Percentiles rank a stretch among this genome's conserved stretches.
Evolutionary conservation across 2,329 filamentous ascomycete genomes (phyloP).

Genomic region (Verticillium isaacii): DNA sequence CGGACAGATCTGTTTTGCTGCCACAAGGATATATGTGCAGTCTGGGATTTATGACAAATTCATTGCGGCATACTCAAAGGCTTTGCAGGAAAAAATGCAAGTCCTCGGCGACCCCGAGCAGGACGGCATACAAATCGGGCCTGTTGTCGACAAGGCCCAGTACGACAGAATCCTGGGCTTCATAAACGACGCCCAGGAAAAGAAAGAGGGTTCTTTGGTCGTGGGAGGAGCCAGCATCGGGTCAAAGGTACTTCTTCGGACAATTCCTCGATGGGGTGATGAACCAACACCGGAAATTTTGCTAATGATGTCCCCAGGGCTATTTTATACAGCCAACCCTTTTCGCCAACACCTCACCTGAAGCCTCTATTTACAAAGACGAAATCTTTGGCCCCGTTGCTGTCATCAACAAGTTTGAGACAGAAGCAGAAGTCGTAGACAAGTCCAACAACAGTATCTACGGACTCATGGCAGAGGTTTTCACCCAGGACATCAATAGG

Average conservation of each 20-base stretch:
- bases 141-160: conserved; percentile 43
- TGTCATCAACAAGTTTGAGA: conserved; percentile 50
- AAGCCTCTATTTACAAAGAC: conserved; percentile 41
- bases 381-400: conserved; percentile 57
- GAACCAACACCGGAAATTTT: background rate
- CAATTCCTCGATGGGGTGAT: no score
- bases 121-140: conserved; percentile 53
- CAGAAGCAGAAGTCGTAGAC: conserved; percentile 48
- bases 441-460: conserved; percentile 50
- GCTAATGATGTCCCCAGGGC: conserved; percentile 22
- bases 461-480: conserved; percentile 42
- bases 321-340: conserved; percentile 41
- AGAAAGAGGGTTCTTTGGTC: conserved; percentile 27
- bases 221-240: conserved; percentile 33
- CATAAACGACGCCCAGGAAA: conserved; percentile 31
- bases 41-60: conserved; percentile 54
- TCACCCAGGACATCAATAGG: conserved; percentile 59
- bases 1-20: conserved; percentile 72
- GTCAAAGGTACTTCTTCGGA: no score
- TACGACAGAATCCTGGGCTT: conserved; percentile 39
- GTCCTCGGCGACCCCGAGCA: conserved; percentile 59
- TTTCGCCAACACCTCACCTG: conserved; percentile 34
- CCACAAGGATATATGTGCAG: conserved; percentile 66
- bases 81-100: conserved; percentile 51
- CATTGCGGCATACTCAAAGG: conserved; percentile 53